Base-by-base conservation (phyloP, 768 basidiomycete genomes). In the Russula olivacea region DNA sequence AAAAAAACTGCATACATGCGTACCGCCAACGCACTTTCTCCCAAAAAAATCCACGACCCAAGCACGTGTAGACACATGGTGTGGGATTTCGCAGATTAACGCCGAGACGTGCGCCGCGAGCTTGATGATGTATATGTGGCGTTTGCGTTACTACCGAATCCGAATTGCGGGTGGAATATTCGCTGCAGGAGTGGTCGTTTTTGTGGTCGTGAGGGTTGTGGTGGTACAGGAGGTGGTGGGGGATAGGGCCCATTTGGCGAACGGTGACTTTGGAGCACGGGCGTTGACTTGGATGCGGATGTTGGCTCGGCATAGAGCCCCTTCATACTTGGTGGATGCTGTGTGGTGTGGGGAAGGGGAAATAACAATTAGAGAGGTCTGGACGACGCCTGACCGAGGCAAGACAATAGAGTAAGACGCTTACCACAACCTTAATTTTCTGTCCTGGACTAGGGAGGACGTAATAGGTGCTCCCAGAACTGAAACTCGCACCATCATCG, bases 381-480 rank as follows among this genome's bases (percentile, higher is more conserved):
- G 11, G 45, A 23, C 21, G 15, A 14, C 5, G 48, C 40, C 17
- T 54, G 10, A 12, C 21, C 41, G 32, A 36, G 43, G 23, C 7
- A 28, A 7, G 15, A 17, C 28, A 41, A 45, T 6, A 11, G 36
- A 45, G 32, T 14, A n/a, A 69, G 61, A 52, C n/a, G 80, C 88
- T 79, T 74, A 89, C 88, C 69, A 89, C 79, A 65, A 88, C 80
- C 71, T 85, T 87, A 61, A 88, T 81, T 68, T 89, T 90, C 70
- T 88, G 86, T n/a, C 86, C 85, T 12, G 82, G 81, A 12, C 81
- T 78, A 4, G 87, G 87, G 45, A 88, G 78, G 66, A 89, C 82
- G 70, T 88, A 89, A 76, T 89, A 90, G 3, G 88, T 89, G 70
- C 86, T 83, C 23, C 81, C 85, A 5, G 86, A 86, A 41, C 80